phyloP scores from a whole-genome alignment of 768 basidiomycete species.

The Collybiopsis luxurians region DNA sequence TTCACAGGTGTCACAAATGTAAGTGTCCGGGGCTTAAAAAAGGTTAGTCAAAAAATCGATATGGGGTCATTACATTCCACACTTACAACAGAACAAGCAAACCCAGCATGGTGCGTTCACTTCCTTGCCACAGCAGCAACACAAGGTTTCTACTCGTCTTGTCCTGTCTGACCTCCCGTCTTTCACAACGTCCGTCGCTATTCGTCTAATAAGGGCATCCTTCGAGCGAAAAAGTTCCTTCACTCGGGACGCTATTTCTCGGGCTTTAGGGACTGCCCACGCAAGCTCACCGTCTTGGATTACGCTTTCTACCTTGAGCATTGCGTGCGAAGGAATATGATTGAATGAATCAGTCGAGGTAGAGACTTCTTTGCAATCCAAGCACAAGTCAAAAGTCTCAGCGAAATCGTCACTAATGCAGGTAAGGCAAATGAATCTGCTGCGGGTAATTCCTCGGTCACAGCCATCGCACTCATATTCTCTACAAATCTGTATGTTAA shows the following conservation, averaged over 20 bases:
- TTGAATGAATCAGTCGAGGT: not conserved
- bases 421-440: slow-evolving; percentile 7
- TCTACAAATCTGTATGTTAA: not conserved
- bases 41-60: not conserved
- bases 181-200: not conserved
- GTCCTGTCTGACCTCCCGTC: not conserved
- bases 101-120: slow-evolving; percentile 1
- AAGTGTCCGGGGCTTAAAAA: not conserved
- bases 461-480: slow-evolving; percentile 8
- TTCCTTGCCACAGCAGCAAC: slow-evolving; percentile 1
- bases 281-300: not conserved
- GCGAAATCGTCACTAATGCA: slow-evolving; percentile 8
- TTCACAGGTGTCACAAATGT: not conserved
- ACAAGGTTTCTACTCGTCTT: not conserved
- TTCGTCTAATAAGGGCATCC: not conserved
- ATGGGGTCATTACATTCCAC: not conserved
- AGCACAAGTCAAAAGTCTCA: slow-evolving; percentile 9
- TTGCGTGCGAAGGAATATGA: not conserved
- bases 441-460: slow-evolving; percentile 2
- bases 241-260: not conserved
- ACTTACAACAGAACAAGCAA: slow-evolving; percentile 1
- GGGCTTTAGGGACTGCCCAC: not conserved
- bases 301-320: not conserved
- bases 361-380: not conserved
- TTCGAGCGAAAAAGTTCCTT: not conserved